Conservation (phyloP, 164 flowering plant species). For the Santalum album region DNA sequence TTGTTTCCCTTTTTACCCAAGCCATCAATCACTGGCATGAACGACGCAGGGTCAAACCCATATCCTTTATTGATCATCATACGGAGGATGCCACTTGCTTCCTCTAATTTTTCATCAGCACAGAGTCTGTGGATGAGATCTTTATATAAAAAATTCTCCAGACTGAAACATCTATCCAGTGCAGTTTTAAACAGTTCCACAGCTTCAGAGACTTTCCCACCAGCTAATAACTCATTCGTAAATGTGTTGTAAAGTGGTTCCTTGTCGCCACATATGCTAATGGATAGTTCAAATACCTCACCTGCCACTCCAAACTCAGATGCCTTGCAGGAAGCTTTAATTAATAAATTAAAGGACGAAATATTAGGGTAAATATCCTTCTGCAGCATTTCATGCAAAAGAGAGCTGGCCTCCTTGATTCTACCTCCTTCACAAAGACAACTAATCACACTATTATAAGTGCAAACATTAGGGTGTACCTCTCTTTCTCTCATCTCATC, state of each 20-base stretch:
- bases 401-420: constrained; percentile 51
- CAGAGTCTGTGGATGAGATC: constrained; percentile 62
- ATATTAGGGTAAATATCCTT: constrained; percentile 56
- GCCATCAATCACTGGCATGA: constrained; percentile 82
- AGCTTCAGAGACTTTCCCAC: constrained; percentile 55
- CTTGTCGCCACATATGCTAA: constrained; percentile 58
- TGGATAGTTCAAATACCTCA: constrained; percentile 55
- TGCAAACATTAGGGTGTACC: constrained; percentile 49
- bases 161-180: constrained; percentile 39
- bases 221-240: constrained; percentile 64
- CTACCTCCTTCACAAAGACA: constrained; percentile 65
- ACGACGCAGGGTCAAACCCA: constrained; percentile 71
- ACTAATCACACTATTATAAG: constrained; percentile 56
- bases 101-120: constrained; percentile 43
- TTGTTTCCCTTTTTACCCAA: constrained; percentile 60
- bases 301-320: constrained; percentile 55
- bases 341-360: constrained; percentile 47
- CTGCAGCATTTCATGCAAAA: constrained; percentile 73
- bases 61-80: constrained; percentile 51
- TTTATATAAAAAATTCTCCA: constrained; percentile 54
- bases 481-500: constrained; percentile 79
- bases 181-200: constrained; percentile 46
- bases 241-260: constrained; percentile 52
- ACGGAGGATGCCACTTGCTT: constrained; percentile 43
- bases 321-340: constrained; percentile 55